Base-by-base conservation (phyloP, 148 eudicot genomes). In the Rhododendron molle region DNA sequence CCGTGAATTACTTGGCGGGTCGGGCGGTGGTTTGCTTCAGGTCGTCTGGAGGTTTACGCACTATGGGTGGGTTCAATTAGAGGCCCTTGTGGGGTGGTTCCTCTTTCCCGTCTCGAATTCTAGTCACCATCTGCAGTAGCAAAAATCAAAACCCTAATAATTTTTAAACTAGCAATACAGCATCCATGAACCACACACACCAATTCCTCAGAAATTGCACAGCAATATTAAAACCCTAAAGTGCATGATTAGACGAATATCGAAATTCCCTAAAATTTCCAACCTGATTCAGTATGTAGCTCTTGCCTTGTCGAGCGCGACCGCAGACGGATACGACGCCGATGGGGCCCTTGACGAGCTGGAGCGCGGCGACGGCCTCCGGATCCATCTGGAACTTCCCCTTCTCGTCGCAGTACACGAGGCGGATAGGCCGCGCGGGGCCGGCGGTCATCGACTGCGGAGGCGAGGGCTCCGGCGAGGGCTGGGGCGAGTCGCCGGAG, bases 261-360 rank as follows among this genome's bases (percentile, higher is more conserved):
- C 71, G 21, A 65, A 54, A 21, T 15, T 34, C 26, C 50, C 60
- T 71, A 65, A 74, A 16, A 67, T 49, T 67, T 47, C 0, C 36
- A 43, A 96, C 98, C 97, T 95, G 98, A 88, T 97, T 97, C 18
- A 97, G 87, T 30, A 97, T 91, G 72, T 89, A 97, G 88, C 98
- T 95, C 88, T 97, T 97, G 81, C 99, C 99, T 85, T 97, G 99
- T 8, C 98, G 94, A 85, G 99, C 98, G 4, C 99, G 98, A n/a
- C 99, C 99, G 43, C 99, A 97, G 23, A 97, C 99, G 34, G 99
- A 93, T 78, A 95, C 99, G 54, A 97, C 93, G 3, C 98, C 99
- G 40, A 97, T 90, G 30, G 98, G 98, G 47, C 89, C 98, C 82
- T 97, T 97, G 23, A 97, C 94, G 32, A 94, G 92, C 81, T 97